Conservation (phyloP, 441 rosid species). For the Bocquillonia castaneifolia region DNA sequence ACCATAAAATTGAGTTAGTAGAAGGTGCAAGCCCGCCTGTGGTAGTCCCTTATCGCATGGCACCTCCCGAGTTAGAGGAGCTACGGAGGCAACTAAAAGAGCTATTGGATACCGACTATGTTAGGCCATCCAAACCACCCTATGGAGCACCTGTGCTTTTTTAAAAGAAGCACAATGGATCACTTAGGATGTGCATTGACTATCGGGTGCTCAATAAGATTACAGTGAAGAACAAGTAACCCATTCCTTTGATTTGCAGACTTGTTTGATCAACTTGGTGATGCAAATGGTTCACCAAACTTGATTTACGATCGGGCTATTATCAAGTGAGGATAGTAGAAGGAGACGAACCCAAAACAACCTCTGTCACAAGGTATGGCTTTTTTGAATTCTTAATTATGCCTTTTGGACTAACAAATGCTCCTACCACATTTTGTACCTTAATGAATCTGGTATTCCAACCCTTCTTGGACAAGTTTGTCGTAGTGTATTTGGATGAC, state of each 20-base stretch:
- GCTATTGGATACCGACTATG: too few relatives aligned
- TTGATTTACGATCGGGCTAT: background rate
- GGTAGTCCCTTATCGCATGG: background rate
- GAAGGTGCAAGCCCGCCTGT: background rate
- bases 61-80: background rate
- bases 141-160: too few relatives aligned
- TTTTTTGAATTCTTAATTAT: background rate
- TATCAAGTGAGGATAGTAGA: background rate
- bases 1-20: background rate
- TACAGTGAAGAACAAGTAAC: too few relatives aligned
- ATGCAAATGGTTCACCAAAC: background rate
- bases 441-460: background rate
- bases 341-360: background rate
- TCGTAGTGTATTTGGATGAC: background rate
- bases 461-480: background rate
- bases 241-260: background rate
- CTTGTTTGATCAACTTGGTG: background rate
- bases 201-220: too few relatives aligned
- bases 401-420: background rate
- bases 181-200: too few relatives aligned
- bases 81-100: background rate
- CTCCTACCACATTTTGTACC: background rate
- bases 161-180: too few relatives aligned
- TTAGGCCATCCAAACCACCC: background rate
- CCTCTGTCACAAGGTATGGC: background rate